Conservation (phyloP, 805 yeast genomes). For the Gaillardinia entomophila region DNA sequence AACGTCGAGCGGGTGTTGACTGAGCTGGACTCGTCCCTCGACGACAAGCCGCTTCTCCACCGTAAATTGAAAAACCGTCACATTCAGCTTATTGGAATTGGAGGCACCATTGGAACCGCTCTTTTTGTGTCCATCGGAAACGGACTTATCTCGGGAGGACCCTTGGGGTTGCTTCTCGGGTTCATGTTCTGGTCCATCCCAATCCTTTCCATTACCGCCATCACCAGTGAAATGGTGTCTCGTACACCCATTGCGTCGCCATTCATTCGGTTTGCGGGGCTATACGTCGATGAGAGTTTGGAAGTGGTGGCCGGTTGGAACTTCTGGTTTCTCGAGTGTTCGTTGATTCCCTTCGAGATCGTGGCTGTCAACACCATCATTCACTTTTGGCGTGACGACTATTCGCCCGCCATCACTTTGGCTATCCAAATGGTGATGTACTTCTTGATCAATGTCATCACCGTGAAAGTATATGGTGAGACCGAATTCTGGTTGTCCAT, state of each 20-base stretch:
- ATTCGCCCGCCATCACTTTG: constrained; percentile 65
- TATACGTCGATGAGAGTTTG: constrained; percentile 70
- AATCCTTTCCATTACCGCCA: constrained; percentile 57
- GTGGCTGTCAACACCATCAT: constrained; percentile 74
- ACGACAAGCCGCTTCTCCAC: too few relatives aligned
- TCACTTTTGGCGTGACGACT: constrained; percentile 77
- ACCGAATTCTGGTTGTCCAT: constrained; percentile 74
- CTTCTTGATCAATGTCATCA: constrained; percentile 59
- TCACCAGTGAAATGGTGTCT: constrained; percentile 75
- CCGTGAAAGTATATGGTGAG: constrained; percentile 75
- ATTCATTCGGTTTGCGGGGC: constrained; percentile 65
- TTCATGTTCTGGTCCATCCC: constrained; percentile 68
- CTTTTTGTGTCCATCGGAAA: constrained; percentile 68
- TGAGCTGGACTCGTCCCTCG: too few relatives aligned
- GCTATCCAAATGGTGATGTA: constrained; percentile 61
- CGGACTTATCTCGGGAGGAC: constrained; percentile 62
- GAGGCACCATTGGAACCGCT: constrained; percentile 81
- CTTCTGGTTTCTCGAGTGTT: constrained; percentile 70
- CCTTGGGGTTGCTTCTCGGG: constrained; percentile 59
- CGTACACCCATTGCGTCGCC: constrained; percentile 75
- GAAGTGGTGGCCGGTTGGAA: constrained; percentile 78
- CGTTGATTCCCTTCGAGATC: constrained; percentile 77
- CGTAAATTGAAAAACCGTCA: constrained; percentile 61
- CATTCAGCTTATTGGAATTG: constrained; percentile 71
- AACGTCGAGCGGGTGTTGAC: too few relatives aligned